Evolutionary conservation across 768 basidiomycete species (phyloP).

Genomic region (Fibroporia radiculosa): DNA sequence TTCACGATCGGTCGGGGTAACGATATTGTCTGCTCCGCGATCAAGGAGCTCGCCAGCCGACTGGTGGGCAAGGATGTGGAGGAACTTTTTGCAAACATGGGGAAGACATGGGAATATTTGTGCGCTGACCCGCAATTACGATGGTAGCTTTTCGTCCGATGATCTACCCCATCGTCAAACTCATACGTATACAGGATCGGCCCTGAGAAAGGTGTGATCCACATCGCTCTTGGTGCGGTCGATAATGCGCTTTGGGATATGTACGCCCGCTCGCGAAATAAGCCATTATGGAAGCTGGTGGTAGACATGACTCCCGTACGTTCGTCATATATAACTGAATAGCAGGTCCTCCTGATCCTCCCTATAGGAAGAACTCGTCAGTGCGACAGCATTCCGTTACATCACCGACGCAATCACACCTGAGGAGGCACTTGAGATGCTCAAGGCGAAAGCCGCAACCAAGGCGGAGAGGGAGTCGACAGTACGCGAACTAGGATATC

Average conservation of each 20-base stretch:
- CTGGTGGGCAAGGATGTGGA: conserved; percentile 79
- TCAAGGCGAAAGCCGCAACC: conserved; percentile 66
- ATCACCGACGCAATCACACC: conserved; percentile 91
- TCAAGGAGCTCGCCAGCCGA: conserved; percentile 71
- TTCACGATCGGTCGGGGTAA: conserved; percentile 94
- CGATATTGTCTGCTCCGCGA: conserved; percentile 86
- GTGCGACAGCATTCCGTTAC: conserved; percentile 75
- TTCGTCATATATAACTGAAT: neutral
- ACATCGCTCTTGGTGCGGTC: conserved; percentile 82
- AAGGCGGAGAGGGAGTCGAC: conserved; percentile 75
- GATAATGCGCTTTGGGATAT: conserved; percentile 95
- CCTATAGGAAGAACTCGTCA: conserved; percentile 67
- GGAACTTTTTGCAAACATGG: conserved; percentile 83
- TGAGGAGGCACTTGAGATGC: conserved; percentile 80
- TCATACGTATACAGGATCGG: conserved; percentile 55
- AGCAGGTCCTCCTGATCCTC: neutral
- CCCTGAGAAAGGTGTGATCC: conserved; percentile 93
- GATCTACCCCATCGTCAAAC: neutral
- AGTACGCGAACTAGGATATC: conserved; percentile 74
- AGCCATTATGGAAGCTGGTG: conserved; percentile 92
- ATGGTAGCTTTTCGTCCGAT: conserved; percentile 46
- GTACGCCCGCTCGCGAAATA: conserved; percentile 69
- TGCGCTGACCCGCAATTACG: conserved; percentile 85
- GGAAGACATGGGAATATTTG: conserved; percentile 81
- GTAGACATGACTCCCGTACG: conserved; percentile 78